A percentile compares a stretch with the other conserved stretches of the same genome.
These are phyloP conservation scores for Leishmania tropica DNA, from an alignment of 208 protist species.

Conservation along the genomic window DNA sequence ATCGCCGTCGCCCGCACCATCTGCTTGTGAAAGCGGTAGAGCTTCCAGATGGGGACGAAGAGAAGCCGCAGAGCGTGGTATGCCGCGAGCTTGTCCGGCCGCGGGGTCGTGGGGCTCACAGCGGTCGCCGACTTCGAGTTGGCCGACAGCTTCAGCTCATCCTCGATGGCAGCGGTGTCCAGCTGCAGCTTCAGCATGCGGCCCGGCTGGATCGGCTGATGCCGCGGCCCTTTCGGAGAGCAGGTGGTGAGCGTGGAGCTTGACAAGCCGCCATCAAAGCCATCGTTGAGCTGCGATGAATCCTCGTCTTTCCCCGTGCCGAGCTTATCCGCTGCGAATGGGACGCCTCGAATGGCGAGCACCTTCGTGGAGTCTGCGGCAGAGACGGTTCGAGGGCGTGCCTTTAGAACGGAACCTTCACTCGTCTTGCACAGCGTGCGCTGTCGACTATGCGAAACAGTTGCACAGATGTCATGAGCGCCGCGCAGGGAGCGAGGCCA, in stretches of 20 bases:
- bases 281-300: neutral
- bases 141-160: neutral
- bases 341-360: neutral
- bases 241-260: neutral
- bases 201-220: neutral
- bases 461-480: slow-evolving; percentile 1
- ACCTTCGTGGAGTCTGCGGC: neutral
- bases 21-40: slow-evolving; percentile 29
- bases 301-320: neutral
- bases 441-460: neutral
- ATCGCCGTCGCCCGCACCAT: slow-evolving; percentile 11
- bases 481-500: slow-evolving; percentile 33
- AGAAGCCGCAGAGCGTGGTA: slow-evolving; percentile 26
- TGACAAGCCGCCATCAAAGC: slow-evolving; percentile 9
- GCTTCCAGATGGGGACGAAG: slow-evolving; percentile 43
- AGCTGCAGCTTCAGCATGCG: neutral
- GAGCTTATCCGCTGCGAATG: neutral
- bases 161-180: slow-evolving; percentile 4
- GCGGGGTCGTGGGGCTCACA: too few species aligned
- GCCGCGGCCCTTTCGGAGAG: slow-evolving; percentile 1
- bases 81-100: slow-evolving; percentile 7
- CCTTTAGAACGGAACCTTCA: neutral
- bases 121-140: neutral
- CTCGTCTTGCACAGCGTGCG: neutral
- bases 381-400: neutral